These are phyloP conservation scores for Teratosphaeria viscida DNA, from an alignment of 2,329 filamentous ascomycete genomes.

Conservation along the genomic window DNA sequence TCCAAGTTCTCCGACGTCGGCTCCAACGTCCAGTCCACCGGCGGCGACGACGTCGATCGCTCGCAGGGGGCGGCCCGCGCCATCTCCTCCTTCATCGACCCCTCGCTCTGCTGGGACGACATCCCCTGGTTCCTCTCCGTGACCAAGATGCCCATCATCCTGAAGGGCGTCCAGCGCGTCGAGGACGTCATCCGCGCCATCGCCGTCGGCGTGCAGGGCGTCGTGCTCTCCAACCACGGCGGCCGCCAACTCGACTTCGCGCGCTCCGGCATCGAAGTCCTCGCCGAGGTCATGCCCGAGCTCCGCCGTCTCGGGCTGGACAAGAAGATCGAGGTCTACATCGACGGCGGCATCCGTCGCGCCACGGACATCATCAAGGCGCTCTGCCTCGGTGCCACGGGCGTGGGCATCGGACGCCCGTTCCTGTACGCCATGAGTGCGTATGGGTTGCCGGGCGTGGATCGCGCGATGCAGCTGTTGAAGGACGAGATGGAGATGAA, in stretches of 20 bases:
- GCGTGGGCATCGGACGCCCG: slow-evolving; percentile 86
- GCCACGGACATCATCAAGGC: slow-evolving; percentile 95
- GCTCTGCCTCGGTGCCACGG: slow-evolving; percentile 79
- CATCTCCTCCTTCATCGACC: slow-evolving; percentile 95
- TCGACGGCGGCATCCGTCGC: slow-evolving; percentile 83
- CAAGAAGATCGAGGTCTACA: slow-evolving; percentile 56
- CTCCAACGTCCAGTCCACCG: slow-evolving; percentile 62
- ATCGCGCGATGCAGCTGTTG: slow-evolving; percentile 67
- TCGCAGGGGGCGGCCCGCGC: slow-evolving; percentile 88
- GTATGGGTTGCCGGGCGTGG: slow-evolving; percentile 78
- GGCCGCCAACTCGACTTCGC: slow-evolving; percentile 90
- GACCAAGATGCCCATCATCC: slow-evolving; percentile 86
- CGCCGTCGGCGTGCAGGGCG: slow-evolving; percentile 64
- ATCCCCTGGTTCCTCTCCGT: slow-evolving; percentile 76
- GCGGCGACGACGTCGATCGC: slow-evolving; percentile 64
- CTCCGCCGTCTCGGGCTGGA: slow-evolving; percentile 62
- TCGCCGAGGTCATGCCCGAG: slow-evolving; percentile 87
- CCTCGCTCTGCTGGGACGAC: slow-evolving; percentile 83
- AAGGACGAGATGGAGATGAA: slow-evolving; percentile 97
- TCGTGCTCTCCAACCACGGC: slow-evolving; percentile 93
- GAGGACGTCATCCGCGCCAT: slow-evolving; percentile 84
- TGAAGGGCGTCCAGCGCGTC: slow-evolving; percentile 93
- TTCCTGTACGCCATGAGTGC: slow-evolving; percentile 95
- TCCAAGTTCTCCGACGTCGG: slow-evolving; percentile 65
- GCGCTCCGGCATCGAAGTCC: slow-evolving; percentile 75